Conservation (phyloP, 441 rosid genomes). For the California macrophylla region DNA sequence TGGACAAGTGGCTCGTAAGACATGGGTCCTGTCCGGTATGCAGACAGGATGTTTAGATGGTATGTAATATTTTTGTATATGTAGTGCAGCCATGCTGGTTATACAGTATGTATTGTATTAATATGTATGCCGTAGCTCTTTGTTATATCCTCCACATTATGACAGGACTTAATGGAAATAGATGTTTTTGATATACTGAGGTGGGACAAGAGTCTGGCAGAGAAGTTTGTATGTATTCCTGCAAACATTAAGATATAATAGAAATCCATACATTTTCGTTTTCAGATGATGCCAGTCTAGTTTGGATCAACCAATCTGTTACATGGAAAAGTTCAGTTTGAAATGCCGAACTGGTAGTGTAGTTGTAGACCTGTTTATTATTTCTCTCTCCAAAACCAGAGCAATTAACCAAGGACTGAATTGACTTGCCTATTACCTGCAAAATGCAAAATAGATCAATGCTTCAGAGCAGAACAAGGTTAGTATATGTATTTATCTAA, state of each 20-base stretch:
- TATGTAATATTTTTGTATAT: conserved; percentile 5
- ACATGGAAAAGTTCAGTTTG: neutral
- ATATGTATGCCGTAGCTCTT: neutral
- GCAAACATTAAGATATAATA: neutral
- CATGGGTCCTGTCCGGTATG: conserved; percentile 78
- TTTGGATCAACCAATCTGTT: too few species aligned
- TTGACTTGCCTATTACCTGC: neutral
- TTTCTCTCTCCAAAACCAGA: neutral
- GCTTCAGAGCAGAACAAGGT: too few species aligned
- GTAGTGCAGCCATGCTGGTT: neutral
- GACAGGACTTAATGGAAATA: neutral
- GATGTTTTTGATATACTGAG: neutral
- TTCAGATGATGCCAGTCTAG: too few species aligned
- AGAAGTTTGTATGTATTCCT: neutral
- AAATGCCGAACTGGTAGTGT: too few species aligned
- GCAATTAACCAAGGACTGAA: neutral
- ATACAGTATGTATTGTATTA: neutral
- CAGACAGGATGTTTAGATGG: conserved; percentile 36
- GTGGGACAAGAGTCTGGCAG: too few species aligned
- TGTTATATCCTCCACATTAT: neutral
- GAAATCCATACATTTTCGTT: too few species aligned
- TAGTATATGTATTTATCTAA: neutral
- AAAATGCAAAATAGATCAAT: neutral
- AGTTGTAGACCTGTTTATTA: neutral
- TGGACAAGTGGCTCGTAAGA: conserved; percentile 71